phyloP scores from a whole-genome alignment of 192 early-diverging fungal species.

The Coemansia furcata region DNA sequence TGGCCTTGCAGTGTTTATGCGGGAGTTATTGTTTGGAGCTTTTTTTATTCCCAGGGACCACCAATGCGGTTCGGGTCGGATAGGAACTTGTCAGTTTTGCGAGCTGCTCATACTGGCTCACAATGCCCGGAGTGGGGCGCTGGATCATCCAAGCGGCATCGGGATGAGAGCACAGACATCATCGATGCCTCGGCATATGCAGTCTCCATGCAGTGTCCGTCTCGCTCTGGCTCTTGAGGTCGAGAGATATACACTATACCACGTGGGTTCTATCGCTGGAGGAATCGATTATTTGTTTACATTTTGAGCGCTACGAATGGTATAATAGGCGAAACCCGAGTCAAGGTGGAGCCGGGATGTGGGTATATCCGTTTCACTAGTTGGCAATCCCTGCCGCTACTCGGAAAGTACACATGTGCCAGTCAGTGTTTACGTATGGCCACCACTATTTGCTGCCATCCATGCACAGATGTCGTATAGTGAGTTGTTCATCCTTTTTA shows the following conservation, averaged over 20 bases:
- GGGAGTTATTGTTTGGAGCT: not conserved
- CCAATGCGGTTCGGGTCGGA: not conserved
- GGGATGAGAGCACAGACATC: not conserved
- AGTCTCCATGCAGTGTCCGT: not conserved
- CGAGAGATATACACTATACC: not conserved
- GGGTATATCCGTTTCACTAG: not conserved
- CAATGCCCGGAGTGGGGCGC: not conserved
- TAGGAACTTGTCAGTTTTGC: not conserved
- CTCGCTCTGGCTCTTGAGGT: not conserved
- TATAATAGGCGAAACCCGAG: not conserved
- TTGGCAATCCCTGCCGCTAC: not conserved
- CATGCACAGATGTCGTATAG: not conserved
- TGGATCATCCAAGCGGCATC: not conserved
- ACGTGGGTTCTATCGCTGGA: not conserved
- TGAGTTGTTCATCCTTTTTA: not conserved
- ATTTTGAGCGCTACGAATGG: not conserved
- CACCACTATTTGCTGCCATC: not conserved
- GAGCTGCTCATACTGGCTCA: not conserved
- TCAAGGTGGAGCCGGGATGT: not conserved
- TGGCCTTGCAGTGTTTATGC: not conserved
- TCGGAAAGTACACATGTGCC: slow-evolving; percentile 3
- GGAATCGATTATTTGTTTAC: not conserved
- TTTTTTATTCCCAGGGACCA: not conserved
- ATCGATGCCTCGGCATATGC: not conserved
- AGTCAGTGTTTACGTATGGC: not conserved